Percentiles rank a stretch among this genome's conserved stretches.
Conservation (phyloP, 768 basidiomycete genomes). For the Auricularia heimuer region DNA sequence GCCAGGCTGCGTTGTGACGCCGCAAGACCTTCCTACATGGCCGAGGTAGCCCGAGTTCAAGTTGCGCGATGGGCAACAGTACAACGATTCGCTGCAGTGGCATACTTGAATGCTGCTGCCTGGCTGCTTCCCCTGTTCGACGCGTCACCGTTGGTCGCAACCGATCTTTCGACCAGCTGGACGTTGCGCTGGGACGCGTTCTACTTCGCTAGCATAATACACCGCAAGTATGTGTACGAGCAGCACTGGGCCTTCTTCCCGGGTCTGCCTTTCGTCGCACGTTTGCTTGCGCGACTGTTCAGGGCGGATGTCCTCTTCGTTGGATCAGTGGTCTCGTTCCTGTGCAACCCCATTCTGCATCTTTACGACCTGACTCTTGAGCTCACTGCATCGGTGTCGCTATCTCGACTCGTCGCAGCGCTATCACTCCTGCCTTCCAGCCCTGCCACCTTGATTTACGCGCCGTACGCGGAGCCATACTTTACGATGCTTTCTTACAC, state of each 20-base stretch:
- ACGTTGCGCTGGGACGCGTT: conserved; percentile 82
- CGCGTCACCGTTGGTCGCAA: conserved; percentile 6
- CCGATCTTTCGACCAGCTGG: conserved; percentile 10
- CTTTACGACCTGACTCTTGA: conserved; percentile 51
- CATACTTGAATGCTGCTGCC: neutral
- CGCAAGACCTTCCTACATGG: too few relatives aligned
- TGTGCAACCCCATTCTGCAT: conserved; percentile 19
- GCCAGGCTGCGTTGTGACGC: too few relatives aligned
- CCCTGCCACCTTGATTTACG: conserved; percentile 60
- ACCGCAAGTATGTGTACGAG: conserved; percentile 51
- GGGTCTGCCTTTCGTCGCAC: conserved; percentile 49
- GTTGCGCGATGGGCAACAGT: neutral
- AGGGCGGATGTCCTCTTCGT: conserved; percentile 26
- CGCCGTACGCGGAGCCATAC: conserved; percentile 77
- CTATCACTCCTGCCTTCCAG: conserved; percentile 76
- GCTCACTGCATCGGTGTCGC: conserved; percentile 41
- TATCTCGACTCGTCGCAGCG: conserved; percentile 52
- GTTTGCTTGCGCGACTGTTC: conserved; percentile 22
- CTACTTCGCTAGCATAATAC: conserved; percentile 66
- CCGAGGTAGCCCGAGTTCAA: neutral
- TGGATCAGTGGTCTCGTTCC: conserved; percentile 19
- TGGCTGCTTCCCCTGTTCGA: conserved; percentile 9
- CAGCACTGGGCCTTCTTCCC: conserved; percentile 86
- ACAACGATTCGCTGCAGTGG: neutral
- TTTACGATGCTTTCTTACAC: conserved; percentile 74